Percentiles rank a stretch among this genome's conserved stretches.
phyloP scores from a whole-genome alignment of 495 filamentous ascomycete genomes.

The Paragyromitra xinjiangensis region DNA sequence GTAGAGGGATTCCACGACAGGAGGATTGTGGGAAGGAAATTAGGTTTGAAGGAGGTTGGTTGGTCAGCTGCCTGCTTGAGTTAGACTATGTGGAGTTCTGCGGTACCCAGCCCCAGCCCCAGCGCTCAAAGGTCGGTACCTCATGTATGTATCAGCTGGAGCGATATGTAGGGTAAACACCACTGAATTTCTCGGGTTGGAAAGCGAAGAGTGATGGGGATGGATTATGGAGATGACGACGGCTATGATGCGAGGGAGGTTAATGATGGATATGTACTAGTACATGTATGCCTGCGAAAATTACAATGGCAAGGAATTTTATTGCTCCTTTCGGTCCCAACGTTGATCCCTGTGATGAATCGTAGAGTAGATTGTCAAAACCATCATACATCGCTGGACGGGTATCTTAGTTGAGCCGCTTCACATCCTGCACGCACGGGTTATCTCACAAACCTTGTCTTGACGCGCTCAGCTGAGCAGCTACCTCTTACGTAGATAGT shows the following conservation, averaged over 20 bases:
- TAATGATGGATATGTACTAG: too few relatives aligned
- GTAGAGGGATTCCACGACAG: conserved; percentile 11
- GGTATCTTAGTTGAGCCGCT: conserved; percentile 34
- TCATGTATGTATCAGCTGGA: neutral
- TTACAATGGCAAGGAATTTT: neutral
- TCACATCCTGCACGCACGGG: conserved; percentile 1
- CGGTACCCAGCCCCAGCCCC: too few relatives aligned
- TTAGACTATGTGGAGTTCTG: too few relatives aligned
- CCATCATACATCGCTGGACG: neutral
- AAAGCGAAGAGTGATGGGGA: too few relatives aligned
- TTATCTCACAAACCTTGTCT: conserved; percentile 16
- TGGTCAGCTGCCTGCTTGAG: neutral
- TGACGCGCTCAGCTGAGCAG: neutral
- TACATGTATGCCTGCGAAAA: neutral
- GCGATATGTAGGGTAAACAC: too few relatives aligned
- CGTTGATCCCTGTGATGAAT: neutral
- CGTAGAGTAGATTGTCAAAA: neutral
- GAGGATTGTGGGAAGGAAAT: neutral
- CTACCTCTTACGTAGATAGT: neutral
- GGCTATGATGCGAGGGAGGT: too few relatives aligned
- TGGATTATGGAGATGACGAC: too few relatives aligned
- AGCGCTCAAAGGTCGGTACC: too few relatives aligned
- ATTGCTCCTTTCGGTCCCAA: neutral
- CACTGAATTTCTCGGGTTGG: too few relatives aligned
- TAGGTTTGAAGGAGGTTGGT: neutral